phyloP scores from a whole-genome alignment of 1,284 basidiomycete genomes.

The Pyrrhoderma lamaoense region DNA sequence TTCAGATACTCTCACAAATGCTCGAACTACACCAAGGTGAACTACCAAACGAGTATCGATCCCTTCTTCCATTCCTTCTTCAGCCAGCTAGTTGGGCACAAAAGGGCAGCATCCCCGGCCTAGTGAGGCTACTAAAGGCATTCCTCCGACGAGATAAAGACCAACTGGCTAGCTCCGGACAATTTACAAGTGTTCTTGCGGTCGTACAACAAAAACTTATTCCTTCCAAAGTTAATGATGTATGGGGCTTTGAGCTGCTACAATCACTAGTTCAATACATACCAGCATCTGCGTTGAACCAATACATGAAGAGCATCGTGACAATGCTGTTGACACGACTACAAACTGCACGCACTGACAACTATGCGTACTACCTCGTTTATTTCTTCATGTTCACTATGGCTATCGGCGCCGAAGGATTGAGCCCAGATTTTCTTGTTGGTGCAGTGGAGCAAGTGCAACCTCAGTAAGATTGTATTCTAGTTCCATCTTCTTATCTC shows the following conservation, averaged over 20 bases:
- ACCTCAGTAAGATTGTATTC: conserved; percentile 51
- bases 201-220: conserved; percentile 89
- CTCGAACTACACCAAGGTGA: conserved; percentile 71
- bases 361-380: conserved; percentile 80
- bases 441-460: conserved; percentile 79
- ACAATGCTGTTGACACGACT: conserved; percentile 80
- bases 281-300: conserved; percentile 57
- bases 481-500: conserved; percentile 1
- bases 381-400: conserved; percentile 72
- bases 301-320: conserved; percentile 74
- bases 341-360: conserved; percentile 86
- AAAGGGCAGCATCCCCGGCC: conserved; percentile 91
- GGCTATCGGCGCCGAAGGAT: conserved; percentile 67
- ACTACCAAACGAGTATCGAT: conserved; percentile 74
- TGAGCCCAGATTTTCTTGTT: conserved; percentile 75
- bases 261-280: conserved; percentile 71
- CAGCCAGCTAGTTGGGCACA: conserved; percentile 89
- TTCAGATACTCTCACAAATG: conserved; percentile 96
- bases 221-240: conserved; percentile 83
- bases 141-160: conserved; percentile 70
- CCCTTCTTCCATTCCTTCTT: conserved; percentile 77
- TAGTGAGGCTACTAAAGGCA: conserved; percentile 84
- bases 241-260: conserved; percentile 86
- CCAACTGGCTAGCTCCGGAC: conserved; percentile 67
- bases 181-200: conserved; percentile 77